Evolutionary conservation across 305 asterid species (phyloP).

Genomic region (Ruellia speciosa): DNA sequence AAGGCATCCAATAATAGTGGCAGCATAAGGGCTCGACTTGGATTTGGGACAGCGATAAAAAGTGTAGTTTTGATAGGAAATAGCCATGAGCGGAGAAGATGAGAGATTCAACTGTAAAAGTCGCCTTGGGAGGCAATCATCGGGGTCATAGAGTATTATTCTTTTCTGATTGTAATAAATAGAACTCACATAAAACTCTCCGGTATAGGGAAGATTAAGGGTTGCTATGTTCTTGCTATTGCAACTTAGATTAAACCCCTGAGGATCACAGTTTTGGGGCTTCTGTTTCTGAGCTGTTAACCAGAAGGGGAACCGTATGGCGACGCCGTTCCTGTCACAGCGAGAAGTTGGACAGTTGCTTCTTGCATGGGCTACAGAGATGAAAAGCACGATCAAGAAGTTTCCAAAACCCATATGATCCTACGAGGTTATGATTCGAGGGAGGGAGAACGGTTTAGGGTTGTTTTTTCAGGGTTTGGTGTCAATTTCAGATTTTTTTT

Average conservation of each 20-base stretch:
- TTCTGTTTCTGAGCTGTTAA: conserved; percentile 19
- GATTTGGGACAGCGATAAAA: conserved; percentile 27
- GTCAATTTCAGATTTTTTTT: not conserved
- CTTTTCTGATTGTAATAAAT: conserved; percentile 7
- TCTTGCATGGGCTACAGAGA: not conserved
- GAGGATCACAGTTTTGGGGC: conserved; percentile 28
- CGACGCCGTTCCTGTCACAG: not conserved
- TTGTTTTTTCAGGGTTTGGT: not conserved
- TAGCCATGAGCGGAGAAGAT: conserved; percentile 25
- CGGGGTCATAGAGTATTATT: conserved; percentile 27
- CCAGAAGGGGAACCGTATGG: conserved; percentile 40
- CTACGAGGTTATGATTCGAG: not conserved
- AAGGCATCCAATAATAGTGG: conserved; percentile 30
- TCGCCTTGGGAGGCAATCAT: conserved; percentile 27
- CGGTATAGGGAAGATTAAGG: conserved; percentile 24
- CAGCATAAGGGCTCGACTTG: conserved; percentile 1
- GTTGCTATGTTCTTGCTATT: conserved; percentile 16
- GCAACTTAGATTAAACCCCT: conserved; percentile 27
- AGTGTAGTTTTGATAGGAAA: conserved; percentile 23
- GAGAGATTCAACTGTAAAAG: conserved; percentile 27
- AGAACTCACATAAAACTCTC: conserved; percentile 22
- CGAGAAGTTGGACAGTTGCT: not conserved
- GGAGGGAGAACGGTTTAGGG: not conserved
- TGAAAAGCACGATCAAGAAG: not conserved
- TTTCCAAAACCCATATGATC: not conserved